phyloP scores from a whole-genome alignment of 768 basidiomycete species.

The Pisolithus sp. region DNA sequence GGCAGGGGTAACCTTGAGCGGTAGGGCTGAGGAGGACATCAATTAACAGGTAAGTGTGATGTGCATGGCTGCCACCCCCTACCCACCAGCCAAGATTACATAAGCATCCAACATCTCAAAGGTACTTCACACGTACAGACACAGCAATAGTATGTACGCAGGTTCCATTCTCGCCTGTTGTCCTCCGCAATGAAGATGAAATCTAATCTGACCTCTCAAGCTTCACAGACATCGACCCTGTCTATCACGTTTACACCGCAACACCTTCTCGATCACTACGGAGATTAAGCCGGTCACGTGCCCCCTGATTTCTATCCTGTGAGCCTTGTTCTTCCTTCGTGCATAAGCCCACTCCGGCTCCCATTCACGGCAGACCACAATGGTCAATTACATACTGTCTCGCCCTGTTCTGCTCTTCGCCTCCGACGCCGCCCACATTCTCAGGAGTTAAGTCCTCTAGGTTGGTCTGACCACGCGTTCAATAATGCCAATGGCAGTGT shows the following conservation, averaged over 20 bases:
- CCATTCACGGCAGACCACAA: constrained; percentile 39
- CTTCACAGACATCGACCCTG: too few species aligned
- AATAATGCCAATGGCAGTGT: constrained; percentile 3
- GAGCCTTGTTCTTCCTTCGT: not conserved
- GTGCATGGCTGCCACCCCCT: not conserved
- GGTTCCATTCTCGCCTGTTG: too few species aligned
- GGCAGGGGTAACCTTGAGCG: constrained; percentile 55
- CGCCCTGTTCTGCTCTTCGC: constrained; percentile 73
- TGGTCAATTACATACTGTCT: constrained; percentile 65
- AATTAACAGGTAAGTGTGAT: not conserved
- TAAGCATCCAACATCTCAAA: too few species aligned
- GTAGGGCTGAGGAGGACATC: constrained; percentile 52
- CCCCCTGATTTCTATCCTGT: too few species aligned
- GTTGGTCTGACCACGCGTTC: constrained; percentile 51
- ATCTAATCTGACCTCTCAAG: too few species aligned
- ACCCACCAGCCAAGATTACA: too few species aligned
- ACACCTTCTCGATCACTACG: too few species aligned
- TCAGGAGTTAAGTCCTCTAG: constrained; percentile 83
- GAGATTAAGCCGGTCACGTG: too few species aligned
- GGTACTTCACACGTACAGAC: too few species aligned
- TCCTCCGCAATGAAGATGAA: too few species aligned
- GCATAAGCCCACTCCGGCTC: not conserved
- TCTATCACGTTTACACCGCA: too few species aligned
- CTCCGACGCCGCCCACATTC: constrained; percentile 85
- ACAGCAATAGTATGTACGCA: too few species aligned